A percentile compares a stretch with the other conserved stretches of the same genome.
Conservation (phyloP, 257 asterid species). For the Craterostigma plantagineum region DNA sequence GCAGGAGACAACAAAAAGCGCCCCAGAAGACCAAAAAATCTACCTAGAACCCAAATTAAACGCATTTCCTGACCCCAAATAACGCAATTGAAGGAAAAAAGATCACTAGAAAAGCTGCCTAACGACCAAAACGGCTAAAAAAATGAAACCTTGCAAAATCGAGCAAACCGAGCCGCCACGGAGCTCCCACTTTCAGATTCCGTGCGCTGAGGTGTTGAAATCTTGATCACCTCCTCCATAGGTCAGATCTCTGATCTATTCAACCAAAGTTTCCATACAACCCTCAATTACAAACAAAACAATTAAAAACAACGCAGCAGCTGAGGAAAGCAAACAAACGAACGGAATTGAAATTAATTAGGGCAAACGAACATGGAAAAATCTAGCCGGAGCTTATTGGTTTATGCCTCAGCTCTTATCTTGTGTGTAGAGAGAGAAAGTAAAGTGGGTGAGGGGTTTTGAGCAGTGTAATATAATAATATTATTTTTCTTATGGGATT, state of each 20-base stretch:
- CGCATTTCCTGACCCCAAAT: background rate
- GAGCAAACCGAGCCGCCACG: constrained; percentile 45
- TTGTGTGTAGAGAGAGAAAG: too few relatives aligned
- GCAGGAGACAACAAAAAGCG: too few relatives aligned
- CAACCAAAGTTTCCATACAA: constrained; percentile 4
- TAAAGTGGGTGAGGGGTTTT: constrained; percentile 1
- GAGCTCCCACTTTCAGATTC: constrained; percentile 22
- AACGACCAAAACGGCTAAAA: constrained; percentile 2
- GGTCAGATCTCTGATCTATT: constrained; percentile 31
- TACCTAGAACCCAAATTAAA: background rate
- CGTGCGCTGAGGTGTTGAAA: constrained; percentile 16
- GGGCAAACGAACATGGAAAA: constrained; percentile 6
- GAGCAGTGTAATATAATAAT: background rate
- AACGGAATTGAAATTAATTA: constrained; percentile 1
- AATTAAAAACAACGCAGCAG: constrained; percentile 16
- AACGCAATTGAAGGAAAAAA: background rate
- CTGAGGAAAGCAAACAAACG: background rate
- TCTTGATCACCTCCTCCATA: constrained; percentile 28
- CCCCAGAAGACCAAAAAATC: background rate
- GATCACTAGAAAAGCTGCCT: background rate
- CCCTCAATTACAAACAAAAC: constrained; percentile 1
- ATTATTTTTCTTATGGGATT: constrained; percentile 1
- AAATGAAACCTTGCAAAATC: constrained; percentile 50
- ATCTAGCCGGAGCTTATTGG: background rate
- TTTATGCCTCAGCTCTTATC: too few relatives aligned